Percentiles rank a stretch among this genome's conserved stretches.
phyloP scores from a whole-genome alignment of 352 stramenopile species.

The Globisporangium irregulare region DNA sequence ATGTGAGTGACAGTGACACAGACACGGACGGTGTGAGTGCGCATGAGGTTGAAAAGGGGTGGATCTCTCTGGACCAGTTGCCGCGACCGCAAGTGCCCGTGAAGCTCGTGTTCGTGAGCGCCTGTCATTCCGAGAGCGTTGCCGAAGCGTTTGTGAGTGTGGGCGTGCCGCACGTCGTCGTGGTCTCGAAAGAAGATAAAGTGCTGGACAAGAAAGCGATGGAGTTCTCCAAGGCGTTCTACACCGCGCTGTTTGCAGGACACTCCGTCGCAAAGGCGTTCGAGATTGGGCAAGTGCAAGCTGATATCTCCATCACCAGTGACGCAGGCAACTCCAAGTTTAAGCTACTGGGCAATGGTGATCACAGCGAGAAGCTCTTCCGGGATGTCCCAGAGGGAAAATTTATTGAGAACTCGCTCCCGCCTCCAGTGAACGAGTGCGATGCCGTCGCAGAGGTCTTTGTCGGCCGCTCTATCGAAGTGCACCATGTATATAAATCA shows the following conservation, averaged over 20 bases:
- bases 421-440: conserved; percentile 61
- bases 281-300: conserved; percentile 80
- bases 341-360: conserved; percentile 72
- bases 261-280: conserved; percentile 78
- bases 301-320: conserved; percentile 58
- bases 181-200: conserved; percentile 83
- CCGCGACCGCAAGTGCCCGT: conserved; percentile 44
- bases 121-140: conserved; percentile 87
- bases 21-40: conserved; percentile 21
- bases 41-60: conserved; percentile 47
- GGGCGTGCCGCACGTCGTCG: conserved; percentile 89
- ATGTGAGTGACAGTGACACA: conserved; percentile 6
- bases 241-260: conserved; percentile 79
- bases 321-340: conserved; percentile 58
- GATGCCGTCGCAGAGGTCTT: conserved; percentile 74
- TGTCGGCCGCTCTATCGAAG: conserved; percentile 73
- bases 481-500: conserved; percentile 75
- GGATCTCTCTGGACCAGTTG: conserved; percentile 34
- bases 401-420: conserved; percentile 65
- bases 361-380: conserved; percentile 81
- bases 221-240: conserved; percentile 88
- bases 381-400: conserved; percentile 40
- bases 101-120: conserved; percentile 87
- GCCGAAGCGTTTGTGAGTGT: conserved; percentile 87
- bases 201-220: conserved; percentile 86